Evolutionary conservation across 2,329 filamentous ascomycete genomes (phyloP), one percentile per base, ranked within the genome.

Genomic region (Chalaropsis ovoidea): DNA sequence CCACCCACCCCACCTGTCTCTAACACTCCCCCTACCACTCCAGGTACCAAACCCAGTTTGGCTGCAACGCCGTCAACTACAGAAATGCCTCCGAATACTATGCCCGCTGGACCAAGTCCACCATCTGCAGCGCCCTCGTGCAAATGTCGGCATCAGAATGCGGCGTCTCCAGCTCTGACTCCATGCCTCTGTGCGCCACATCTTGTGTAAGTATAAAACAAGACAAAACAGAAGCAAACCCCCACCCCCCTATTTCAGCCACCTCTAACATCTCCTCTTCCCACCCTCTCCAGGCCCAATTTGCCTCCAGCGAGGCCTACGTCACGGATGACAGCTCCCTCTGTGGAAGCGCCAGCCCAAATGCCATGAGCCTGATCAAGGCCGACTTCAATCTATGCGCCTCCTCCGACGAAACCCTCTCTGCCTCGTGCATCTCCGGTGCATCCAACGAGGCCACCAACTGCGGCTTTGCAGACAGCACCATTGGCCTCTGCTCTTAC

Each of bases 361-460:
- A 88, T 73, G 86, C 89, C 62, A 81, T 87, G 71, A 80, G 82
- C 65, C 84, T 96, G 71, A 93, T 99, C 69, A 83, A 92, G 71
- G 89, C 94, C 63, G 94, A 99, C 75, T 96, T 97, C 73, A 88
- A 88, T 17, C 89, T 90, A 69, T 99, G 94, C 74, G 85, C 90
- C 10, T 79, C 93, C 49, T 92, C 94, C 8, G 84, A 87, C n/a
- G 80, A 88, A 68, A 86, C 94, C 0, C 81, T 99, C 42, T 87
- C 86, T 45, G 77, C 81, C 31, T 80, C 77, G 64, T 99, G 94
- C 75, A 86, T 97, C 61, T 76, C 82, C 49, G 94, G 87, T 60
- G 83, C 84, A 64, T 76, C 81, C 49, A 99, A 99, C 72, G 91
- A 99, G 77, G 85, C 86, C 1, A 76, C 86, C 6, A 90, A 97